Conservation (phyloP, 2,329 filamentous ascomycete genomes). For the Onygena corvina region DNA sequence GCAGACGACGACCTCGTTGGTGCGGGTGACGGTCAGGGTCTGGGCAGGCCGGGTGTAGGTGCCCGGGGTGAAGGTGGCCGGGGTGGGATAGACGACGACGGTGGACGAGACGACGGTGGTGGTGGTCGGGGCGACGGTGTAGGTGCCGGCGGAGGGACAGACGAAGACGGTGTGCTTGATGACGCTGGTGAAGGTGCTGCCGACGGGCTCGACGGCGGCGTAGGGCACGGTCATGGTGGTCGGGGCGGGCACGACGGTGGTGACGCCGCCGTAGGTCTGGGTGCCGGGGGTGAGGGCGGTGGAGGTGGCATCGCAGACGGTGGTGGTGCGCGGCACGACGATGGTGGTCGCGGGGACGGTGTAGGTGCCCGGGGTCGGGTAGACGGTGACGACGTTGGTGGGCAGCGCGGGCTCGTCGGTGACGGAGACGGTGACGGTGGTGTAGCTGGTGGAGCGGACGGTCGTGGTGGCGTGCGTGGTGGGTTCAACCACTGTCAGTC, state of each 20-base stretch:
- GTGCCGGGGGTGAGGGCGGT: constrained; percentile 52
- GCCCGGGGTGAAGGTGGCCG: constrained; percentile 53
- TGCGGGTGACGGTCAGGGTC: constrained; percentile 57
- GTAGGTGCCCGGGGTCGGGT: constrained; percentile 58
- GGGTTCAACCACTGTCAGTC: not conserved
- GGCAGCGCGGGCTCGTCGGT: constrained; percentile 28
- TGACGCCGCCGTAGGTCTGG: constrained; percentile 60
- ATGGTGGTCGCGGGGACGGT: constrained; percentile 63
- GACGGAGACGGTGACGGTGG: constrained; percentile 29
- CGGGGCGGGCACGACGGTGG: constrained; percentile 52
- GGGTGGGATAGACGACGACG: constrained; percentile 51
- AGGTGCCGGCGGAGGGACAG: constrained; percentile 61
- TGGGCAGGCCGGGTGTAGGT: constrained; percentile 60
- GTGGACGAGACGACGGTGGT: constrained; percentile 44
- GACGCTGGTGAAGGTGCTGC: constrained; percentile 51
- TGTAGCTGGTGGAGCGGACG: constrained; percentile 29
- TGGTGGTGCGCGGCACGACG: constrained; percentile 54
- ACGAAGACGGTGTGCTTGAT: constrained; percentile 59
- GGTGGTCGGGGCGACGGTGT: constrained; percentile 60
- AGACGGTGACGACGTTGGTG: constrained; percentile 40
- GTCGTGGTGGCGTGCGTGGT: constrained; percentile 22
- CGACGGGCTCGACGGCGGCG: constrained; percentile 50
- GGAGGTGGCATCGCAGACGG: constrained; percentile 51
- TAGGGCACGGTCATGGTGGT: constrained; percentile 61
- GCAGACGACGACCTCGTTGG: constrained; percentile 57